A percentile compares a stretch with the other conserved stretches of the same genome.
Evolutionary conservation across 805 yeast species (phyloP).

Genomic region (Scheffersomyces coipomensis): DNA sequence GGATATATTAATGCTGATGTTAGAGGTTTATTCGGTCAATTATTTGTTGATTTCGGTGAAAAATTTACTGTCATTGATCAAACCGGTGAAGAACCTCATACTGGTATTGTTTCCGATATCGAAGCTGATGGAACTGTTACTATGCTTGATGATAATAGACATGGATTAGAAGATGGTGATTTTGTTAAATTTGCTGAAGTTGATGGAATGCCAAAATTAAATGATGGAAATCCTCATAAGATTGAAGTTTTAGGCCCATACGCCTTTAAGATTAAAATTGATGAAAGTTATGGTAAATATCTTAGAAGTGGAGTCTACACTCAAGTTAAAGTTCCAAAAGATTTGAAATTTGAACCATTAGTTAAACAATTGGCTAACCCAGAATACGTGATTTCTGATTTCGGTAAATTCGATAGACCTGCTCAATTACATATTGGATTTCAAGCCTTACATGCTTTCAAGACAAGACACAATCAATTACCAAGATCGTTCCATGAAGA

Average conservation of each 20-base stretch:
- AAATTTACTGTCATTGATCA: slow-evolving; percentile 77
- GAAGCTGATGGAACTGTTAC: slow-evolving; percentile 90
- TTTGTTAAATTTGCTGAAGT: slow-evolving; percentile 85
- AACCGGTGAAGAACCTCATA: slow-evolving; percentile 88
- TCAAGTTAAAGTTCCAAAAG: slow-evolving; percentile 83
- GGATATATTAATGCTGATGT: slow-evolving; percentile 80
- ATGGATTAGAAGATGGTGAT: slow-evolving; percentile 90
- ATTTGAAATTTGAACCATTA: slow-evolving; percentile 61
- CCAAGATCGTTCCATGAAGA: slow-evolving; percentile 77
- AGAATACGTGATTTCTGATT: slow-evolving; percentile 79
- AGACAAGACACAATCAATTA: slow-evolving; percentile 53
- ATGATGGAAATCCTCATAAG: slow-evolving; percentile 71
- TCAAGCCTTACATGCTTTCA: slow-evolving; percentile 81
- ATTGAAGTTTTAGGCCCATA: slow-evolving; percentile 92
- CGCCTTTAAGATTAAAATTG: slow-evolving; percentile 74
- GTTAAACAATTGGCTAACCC: slow-evolving; percentile 69
- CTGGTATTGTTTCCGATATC: slow-evolving; percentile 87
- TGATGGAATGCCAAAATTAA: slow-evolving; percentile 71
- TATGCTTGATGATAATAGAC: slow-evolving; percentile 87
- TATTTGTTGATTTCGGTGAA: slow-evolving; percentile 88
- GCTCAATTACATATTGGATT: slow-evolving; percentile 88
- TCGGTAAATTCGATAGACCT: slow-evolving; percentile 92
- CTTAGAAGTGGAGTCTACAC: slow-evolving; percentile 85
- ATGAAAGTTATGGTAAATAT: slow-evolving; percentile 59
- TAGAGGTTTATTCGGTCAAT: slow-evolving; percentile 83